Conservation (phyloP, 1,139 yeast genomes). For the Pneumocystis carinii region DNA sequence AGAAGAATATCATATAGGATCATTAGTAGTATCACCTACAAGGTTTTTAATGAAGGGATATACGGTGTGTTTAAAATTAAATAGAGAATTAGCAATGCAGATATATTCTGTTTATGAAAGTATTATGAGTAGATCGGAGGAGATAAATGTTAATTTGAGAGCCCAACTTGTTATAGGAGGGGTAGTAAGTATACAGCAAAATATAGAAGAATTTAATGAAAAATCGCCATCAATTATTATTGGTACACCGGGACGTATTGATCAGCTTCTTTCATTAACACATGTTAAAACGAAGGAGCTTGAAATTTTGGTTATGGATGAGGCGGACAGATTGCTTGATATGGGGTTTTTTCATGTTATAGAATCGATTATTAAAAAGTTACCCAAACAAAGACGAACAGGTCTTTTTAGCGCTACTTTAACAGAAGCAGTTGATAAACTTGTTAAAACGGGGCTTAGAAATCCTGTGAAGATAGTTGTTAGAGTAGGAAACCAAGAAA, state of each 20-base stretch:
- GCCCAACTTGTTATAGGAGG: slow-evolving; percentile 79
- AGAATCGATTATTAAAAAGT: slow-evolving; percentile 43
- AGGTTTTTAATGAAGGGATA: not conserved
- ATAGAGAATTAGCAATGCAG: slow-evolving; percentile 74
- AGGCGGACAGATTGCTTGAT: slow-evolving; percentile 81
- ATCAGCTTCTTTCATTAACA: slow-evolving; percentile 47
- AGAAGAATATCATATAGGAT: slow-evolving; percentile 45
- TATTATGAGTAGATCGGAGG: slow-evolving; percentile 34
- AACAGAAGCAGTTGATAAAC: slow-evolving; percentile 45
- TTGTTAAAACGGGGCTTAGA: slow-evolving; percentile 46
- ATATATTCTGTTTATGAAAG: slow-evolving; percentile 51
- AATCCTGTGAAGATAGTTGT: slow-evolving; percentile 81
- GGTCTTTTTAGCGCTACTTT: slow-evolving; percentile 90
- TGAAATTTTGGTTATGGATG: slow-evolving; percentile 72
- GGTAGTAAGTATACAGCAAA: slow-evolving; percentile 51
- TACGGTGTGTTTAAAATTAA: not conserved
- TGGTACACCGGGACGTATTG: slow-evolving; percentile 85
- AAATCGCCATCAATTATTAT: slow-evolving; percentile 57
- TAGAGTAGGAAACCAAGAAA: slow-evolving; percentile 22
- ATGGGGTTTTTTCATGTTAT: slow-evolving; percentile 60
- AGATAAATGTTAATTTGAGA: slow-evolving; percentile 22
- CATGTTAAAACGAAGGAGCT: slow-evolving; percentile 27
- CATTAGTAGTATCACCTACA: slow-evolving; percentile 72
- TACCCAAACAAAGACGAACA: slow-evolving; percentile 85
- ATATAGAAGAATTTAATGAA: slow-evolving; percentile 42